Conservation (phyloP, 1,284 basidiomycete genomes). For the Somion occarium region DNA sequence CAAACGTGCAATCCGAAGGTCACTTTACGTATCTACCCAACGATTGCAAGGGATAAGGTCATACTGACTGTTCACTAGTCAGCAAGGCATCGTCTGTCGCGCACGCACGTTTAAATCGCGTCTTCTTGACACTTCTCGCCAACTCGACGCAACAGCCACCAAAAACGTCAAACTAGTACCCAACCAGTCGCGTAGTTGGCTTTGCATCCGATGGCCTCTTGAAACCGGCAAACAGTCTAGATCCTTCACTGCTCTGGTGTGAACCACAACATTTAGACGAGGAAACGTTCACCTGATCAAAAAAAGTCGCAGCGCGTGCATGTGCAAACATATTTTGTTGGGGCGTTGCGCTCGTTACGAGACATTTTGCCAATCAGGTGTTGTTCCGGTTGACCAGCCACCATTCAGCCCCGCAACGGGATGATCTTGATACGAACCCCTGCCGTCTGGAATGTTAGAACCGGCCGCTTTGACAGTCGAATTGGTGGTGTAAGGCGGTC, state of each 20-base stretch:
- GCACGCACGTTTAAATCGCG: not conserved
- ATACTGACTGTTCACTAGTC: too few relatives aligned
- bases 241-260: not conserved
- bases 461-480: not conserved
- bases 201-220: too few relatives aligned
- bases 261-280: not conserved
- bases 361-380: not conserved
- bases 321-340: not conserved
- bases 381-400: not conserved
- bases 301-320: not conserved
- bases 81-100: too few relatives aligned
- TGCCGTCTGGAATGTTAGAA: not conserved
- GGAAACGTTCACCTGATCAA: not conserved
- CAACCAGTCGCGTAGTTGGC: too few relatives aligned
- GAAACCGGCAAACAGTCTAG: not conserved
- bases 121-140: not conserved
- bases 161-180: too few relatives aligned
- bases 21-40: too few relatives aligned
- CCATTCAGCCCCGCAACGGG: too few relatives aligned
- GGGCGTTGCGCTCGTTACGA: not conserved
- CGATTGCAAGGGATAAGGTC: too few relatives aligned
- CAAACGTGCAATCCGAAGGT: too few relatives aligned
- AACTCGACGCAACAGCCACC: not conserved
- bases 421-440: not conserved
- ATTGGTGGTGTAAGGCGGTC: not conserved